Base-by-base conservation (phyloP, 495 filamentous ascomycete genomes). In the Hyaloscypha hepaticicola region DNA sequence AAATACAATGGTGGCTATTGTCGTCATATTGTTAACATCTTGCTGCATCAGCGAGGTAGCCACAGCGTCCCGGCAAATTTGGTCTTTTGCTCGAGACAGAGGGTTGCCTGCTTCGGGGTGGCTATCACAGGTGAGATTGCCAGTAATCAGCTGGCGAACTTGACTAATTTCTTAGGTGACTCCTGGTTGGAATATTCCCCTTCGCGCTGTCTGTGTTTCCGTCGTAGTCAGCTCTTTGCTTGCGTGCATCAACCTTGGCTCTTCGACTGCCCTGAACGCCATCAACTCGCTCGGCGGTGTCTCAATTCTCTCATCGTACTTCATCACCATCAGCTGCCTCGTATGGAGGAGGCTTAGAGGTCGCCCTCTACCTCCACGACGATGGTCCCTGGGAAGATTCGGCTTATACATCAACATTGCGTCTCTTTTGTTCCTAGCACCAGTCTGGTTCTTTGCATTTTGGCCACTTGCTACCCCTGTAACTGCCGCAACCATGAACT, bases 231-330 rank as follows among this genome's bases (percentile, higher is more conserved):
- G 82, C n/a, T 75, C 80, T 61, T 69, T 84, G 26, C 74, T 89
- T 1, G 83, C 83, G 0, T 72, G 83, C 29, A 85, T 88, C 73
- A 85, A 85, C 65, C 78, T 88, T 59, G 85, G 83, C 26, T 84
- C 80, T 1, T 61, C 75, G 6, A 75, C 78, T 5, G 85, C 84
- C 5, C 78, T 88, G 64, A 81, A 83, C 66, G 79, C 81, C 28
- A 78, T 87, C 50, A 74, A 79, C 51, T 81, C 82, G 68, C 68
- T 82, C 70, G 24, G 77, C 71, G 64, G 81, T 74, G 55, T 55
- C 58, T 51, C 69, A 59, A 50, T 83, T 69, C 52, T 79, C 72
- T 63, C 82, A 73, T 61, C 83, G 71, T 52, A 83, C 77, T 56
- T 82, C 73, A 26, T 85, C 76, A 68, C 65, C 24, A 45, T 82